These are phyloP conservation scores for Zygoascus bituminiphila DNA, from an alignment of 805 yeast genomes.

Conservation along the genomic window DNA sequence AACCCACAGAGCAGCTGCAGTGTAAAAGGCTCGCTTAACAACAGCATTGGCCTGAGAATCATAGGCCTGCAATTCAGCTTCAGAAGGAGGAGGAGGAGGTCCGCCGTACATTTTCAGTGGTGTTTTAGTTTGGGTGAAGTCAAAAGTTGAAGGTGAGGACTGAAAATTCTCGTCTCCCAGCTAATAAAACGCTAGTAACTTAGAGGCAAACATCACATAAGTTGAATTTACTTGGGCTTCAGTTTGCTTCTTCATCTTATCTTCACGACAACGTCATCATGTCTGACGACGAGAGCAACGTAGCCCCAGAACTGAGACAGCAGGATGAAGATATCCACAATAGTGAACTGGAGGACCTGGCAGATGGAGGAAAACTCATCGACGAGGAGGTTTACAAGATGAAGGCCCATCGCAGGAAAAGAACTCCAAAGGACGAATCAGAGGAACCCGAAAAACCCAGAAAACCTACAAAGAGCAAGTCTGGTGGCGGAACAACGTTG, in stretches of 20 bases:
- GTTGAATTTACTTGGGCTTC: too few species aligned
- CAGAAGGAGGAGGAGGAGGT: slow-evolving; percentile 31
- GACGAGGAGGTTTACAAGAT: slow-evolving; percentile 35
- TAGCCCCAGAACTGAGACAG: slow-evolving; percentile 31
- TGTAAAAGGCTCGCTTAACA: slow-evolving; percentile 25
- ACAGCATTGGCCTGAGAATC: slow-evolving; percentile 25
- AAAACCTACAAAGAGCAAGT: background rate
- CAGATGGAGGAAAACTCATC: slow-evolving; percentile 23
- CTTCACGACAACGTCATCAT: slow-evolving; percentile 5
- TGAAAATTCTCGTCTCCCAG: too few species aligned
- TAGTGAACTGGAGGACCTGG: slow-evolving; percentile 10
- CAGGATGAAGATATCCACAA: slow-evolving; percentile 28
- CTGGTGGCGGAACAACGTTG: slow-evolving; percentile 2
- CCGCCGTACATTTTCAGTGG: slow-evolving; percentile 36
- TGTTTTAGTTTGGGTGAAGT: background rate
- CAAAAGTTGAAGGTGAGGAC: background rate
- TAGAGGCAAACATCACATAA: too few species aligned
- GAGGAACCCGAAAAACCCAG: background rate
- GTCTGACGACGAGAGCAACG: slow-evolving; percentile 8
- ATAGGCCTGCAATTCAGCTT: slow-evolving; percentile 30
- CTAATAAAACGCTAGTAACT: too few species aligned
- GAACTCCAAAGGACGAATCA: background rate
- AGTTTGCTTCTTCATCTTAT: background rate
- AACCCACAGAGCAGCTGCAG: slow-evolving; percentile 34
- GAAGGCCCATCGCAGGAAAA: slow-evolving; percentile 27